A percentile compares a stretch with the other conserved stretches of the same genome.
Evolutionary conservation across 2,329 filamentous ascomycete genomes (phyloP).

Genomic region (Fusarium sp.): DNA sequence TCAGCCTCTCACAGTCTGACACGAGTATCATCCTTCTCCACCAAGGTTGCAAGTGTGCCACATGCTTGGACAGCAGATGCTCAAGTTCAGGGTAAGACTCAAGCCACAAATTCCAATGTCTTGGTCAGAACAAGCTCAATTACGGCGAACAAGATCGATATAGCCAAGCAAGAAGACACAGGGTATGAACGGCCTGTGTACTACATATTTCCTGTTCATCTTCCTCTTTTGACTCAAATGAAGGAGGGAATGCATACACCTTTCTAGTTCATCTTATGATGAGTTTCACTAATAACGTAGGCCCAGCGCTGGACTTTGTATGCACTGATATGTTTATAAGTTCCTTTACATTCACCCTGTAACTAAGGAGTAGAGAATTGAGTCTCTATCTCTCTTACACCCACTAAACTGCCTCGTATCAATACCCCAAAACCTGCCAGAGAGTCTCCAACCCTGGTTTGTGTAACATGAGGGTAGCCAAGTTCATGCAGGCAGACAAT

Average conservation of each 20-base stretch:
- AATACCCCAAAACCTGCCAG: background rate
- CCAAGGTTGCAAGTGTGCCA: constrained; percentile 37
- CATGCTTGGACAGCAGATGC: constrained; percentile 26
- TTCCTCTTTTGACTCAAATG: background rate
- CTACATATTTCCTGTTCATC: background rate
- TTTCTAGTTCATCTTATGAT: background rate
- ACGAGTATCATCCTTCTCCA: constrained; percentile 42
- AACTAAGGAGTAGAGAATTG: background rate
- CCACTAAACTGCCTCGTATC: background rate
- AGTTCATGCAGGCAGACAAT: constrained; percentile 20
- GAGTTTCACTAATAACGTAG: background rate
- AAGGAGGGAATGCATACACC: background rate
- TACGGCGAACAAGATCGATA: constrained; percentile 11
- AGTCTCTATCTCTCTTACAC: background rate
- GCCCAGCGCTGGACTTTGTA: too few relatives aligned
- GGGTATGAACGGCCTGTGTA: background rate
- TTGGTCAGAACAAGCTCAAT: constrained; percentile 5
- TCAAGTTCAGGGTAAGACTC: constrained; percentile 11
- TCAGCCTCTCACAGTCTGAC: constrained; percentile 49
- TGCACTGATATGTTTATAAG: background rate
- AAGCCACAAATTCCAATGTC: constrained; percentile 23
- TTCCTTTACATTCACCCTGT: background rate
- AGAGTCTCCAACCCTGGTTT: background rate
- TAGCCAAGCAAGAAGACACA: constrained; percentile 2
- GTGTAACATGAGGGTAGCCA: constrained; percentile 17